Evolutionary conservation across 148 eudicot species (phyloP).

Genomic region (Chenopodium berlandieri): DNA sequence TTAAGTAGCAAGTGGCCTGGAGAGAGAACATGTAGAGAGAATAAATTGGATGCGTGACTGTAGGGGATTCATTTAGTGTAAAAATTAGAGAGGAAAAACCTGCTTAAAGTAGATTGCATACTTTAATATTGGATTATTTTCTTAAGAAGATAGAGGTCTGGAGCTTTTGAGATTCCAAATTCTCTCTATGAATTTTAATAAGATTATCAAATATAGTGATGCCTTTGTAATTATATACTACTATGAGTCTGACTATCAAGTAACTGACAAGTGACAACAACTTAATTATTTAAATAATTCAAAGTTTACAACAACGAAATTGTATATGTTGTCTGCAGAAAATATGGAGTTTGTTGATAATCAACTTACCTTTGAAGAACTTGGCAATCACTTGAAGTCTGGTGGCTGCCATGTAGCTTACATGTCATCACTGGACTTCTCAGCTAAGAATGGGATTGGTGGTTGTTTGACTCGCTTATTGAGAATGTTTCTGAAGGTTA

Average conservation of each 20-base stretch:
- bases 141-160: neutral
- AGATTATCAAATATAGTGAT: neutral
- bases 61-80: neutral
- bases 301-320: neutral
- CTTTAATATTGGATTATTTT: neutral
- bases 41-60: neutral
- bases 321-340: constrained; percentile 39
- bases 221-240: neutral
- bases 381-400: constrained; percentile 68
- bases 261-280: neutral
- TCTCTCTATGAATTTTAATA: neutral
- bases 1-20: too few species aligned
- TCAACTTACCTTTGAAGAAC: constrained; percentile 76
- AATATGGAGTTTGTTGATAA: constrained; percentile 94
- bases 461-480: constrained; percentile 71
- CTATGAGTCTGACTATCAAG: neutral
- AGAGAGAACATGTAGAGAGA: neutral
- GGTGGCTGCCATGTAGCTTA: constrained; percentile 76
- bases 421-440: constrained; percentile 76
- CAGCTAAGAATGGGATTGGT: constrained; percentile 73
- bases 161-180: neutral
- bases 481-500: constrained; percentile 50
- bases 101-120: neutral
- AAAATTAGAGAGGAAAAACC: neutral
- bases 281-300: neutral